Conservation (phyloP, 805 yeast species). For the Diddensiella santjacobensis region DNA sequence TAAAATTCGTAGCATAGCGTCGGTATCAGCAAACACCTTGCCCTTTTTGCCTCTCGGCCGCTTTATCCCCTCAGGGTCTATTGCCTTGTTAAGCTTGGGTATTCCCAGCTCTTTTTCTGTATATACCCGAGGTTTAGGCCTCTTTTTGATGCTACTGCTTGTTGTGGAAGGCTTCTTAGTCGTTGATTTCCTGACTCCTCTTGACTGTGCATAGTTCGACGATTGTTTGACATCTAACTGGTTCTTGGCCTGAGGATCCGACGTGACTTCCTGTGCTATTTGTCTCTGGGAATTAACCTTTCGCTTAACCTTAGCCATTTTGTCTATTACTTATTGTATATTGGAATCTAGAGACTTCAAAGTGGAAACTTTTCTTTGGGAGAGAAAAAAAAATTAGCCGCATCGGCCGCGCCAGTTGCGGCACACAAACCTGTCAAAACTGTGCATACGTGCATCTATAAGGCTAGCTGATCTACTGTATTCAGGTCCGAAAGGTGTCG, state of each 20-base stretch:
- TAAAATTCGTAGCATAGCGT: slow-evolving; percentile 69
- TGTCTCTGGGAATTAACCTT: slow-evolving; percentile 15
- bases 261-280: slow-evolving; percentile 36
- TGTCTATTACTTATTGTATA: neutral
- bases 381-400: slow-evolving; percentile 9
- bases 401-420: neutral
- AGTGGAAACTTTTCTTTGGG: too few relatives aligned
- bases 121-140: slow-evolving; percentile 38
- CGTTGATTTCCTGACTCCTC: slow-evolving; percentile 6
- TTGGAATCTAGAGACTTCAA: too few relatives aligned
- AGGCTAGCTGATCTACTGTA: slow-evolving; percentile 19
- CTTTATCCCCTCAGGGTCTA: slow-evolving; percentile 75
- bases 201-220: slow-evolving; percentile 15
- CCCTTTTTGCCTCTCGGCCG: slow-evolving; percentile 74
- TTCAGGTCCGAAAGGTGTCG: slow-evolving; percentile 54
- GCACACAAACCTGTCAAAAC: neutral
- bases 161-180: neutral
- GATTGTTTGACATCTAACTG: slow-evolving; percentile 17
- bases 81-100: slow-evolving; percentile 76
- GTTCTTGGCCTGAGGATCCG: slow-evolving; percentile 26
- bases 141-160: slow-evolving; percentile 14
- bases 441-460: too few relatives aligned
- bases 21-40: slow-evolving; percentile 48
- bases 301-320: slow-evolving; percentile 14
- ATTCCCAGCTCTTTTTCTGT: slow-evolving; percentile 75